phyloP scores from a whole-genome alignment of 2,329 filamentous ascomycete genomes.

The Colletotrichum chlorophyti region DNA sequence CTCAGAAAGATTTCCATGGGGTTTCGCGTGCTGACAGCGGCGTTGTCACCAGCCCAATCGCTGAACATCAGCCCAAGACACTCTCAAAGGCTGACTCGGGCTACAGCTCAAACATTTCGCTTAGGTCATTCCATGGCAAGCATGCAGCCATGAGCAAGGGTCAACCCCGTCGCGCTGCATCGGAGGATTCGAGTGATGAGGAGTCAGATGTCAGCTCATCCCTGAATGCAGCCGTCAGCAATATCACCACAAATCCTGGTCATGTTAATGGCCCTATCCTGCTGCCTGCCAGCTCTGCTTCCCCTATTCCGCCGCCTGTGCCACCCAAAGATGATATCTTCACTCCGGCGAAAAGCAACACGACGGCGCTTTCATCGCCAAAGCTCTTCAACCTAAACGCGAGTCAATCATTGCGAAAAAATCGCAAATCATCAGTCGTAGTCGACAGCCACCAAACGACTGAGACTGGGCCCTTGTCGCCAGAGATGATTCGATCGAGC shows the following conservation, averaged over 20 bases:
- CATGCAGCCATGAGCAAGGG: constrained; percentile 30
- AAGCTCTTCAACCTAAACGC: constrained; percentile 22
- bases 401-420: constrained; percentile 23
- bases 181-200: constrained; percentile 19
- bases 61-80: constrained; percentile 46
- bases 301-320: constrained; percentile 39
- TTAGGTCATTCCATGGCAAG: constrained; percentile 56
- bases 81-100: constrained; percentile 67
- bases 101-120: constrained; percentile 66
- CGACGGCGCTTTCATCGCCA: constrained; percentile 6
- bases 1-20: constrained; percentile 32
- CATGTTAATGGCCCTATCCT: not conserved
- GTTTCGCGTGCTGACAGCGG: constrained; percentile 56
- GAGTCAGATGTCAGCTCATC: constrained; percentile 11
- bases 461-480: constrained; percentile 30
- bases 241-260: constrained; percentile 1
- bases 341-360: not conserved
- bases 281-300: constrained; percentile 17
- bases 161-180: not conserved
- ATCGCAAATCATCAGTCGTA: constrained; percentile 31
- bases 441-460: constrained; percentile 29
- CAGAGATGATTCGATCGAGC: constrained; percentile 35
- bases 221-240: constrained; percentile 7
- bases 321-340: constrained; percentile 41
- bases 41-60: constrained; percentile 52